A percentile compares a stretch with the other conserved stretches of the same genome.
Conservation (phyloP, 371 early-diverging fungal genomes). For the Zychaea mexicana region DNA sequence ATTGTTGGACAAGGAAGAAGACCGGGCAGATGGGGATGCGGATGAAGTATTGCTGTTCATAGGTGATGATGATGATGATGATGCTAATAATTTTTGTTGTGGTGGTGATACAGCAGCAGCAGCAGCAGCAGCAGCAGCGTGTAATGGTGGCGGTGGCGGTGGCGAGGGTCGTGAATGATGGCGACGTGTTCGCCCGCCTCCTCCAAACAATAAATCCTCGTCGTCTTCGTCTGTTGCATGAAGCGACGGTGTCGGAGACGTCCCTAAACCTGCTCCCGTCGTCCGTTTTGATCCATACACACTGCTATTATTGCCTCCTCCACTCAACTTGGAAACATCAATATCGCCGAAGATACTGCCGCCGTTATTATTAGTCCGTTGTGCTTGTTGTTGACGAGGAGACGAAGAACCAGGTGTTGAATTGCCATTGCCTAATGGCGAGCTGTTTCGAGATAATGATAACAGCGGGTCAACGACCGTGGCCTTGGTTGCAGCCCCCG, state of each 20-base stretch:
- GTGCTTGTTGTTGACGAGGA: slow-evolving; percentile 8
- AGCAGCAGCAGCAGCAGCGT: slow-evolving; percentile 12
- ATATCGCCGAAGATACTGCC: slow-evolving; percentile 49
- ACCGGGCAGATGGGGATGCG: neutral
- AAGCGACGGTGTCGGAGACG: slow-evolving; percentile 14
- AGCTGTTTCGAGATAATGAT: slow-evolving; percentile 4
- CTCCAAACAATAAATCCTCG: slow-evolving; percentile 35
- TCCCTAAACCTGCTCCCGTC: neutral
- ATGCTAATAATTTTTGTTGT: neutral
- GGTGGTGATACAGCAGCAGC: slow-evolving; percentile 4
- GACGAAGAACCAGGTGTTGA: slow-evolving; percentile 17
- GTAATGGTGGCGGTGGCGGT: slow-evolving; percentile 19
- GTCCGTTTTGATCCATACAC: neutral
- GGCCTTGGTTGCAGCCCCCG: neutral
- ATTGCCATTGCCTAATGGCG: neutral
- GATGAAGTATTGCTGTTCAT: neutral
- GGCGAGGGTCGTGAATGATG: slow-evolving; percentile 2
- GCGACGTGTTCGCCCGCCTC: slow-evolving; percentile 4
- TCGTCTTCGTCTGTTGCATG: slow-evolving; percentile 18
- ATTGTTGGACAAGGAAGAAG: neutral
- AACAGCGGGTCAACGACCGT: slow-evolving; percentile 1
- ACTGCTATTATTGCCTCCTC: slow-evolving; percentile 6
- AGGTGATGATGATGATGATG: neutral
- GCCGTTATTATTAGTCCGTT: slow-evolving; percentile 6
- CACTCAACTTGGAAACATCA: slow-evolving; percentile 44